A percentile compares a stretch with the other conserved stretches of the same genome.
Evolutionary conservation across 169 alveolate genomes (phyloP).

Genomic region (Eimeria maxima): DNA sequence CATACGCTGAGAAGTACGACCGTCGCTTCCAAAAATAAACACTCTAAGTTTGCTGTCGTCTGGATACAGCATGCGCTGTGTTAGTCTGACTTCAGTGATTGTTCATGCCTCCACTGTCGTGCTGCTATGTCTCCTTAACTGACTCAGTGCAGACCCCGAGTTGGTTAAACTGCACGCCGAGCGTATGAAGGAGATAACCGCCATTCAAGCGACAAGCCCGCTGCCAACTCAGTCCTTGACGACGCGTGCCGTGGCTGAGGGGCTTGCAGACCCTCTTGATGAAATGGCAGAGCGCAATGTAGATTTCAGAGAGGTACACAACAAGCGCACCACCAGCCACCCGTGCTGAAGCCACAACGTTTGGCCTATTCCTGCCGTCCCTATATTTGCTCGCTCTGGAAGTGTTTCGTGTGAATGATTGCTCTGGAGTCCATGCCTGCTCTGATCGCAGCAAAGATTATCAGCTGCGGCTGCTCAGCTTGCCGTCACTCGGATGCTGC

Average conservation of each 20-base stretch:
- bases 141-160: constrained; percentile 68
- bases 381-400: neutral
- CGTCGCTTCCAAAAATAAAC: neutral
- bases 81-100: neutral
- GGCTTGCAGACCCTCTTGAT: constrained; percentile 59
- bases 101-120: neutral
- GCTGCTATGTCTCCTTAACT: constrained; percentile 3
- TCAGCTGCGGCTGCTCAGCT: constrained; percentile 81
- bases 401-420: neutral
- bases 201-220: constrained; percentile 48
- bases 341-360: neutral
- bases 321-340: neutral
- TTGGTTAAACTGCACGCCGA: constrained; percentile 69
- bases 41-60: neutral
- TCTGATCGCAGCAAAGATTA: constrained; percentile 69
- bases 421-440: neutral
- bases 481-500: constrained; percentile 72
- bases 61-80: neutral
- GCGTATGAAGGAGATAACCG: constrained; percentile 63
- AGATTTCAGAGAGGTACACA: constrained; percentile 61
- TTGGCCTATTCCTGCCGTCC: neutral
- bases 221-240: constrained; percentile 35
- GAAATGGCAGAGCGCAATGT: constrained; percentile 74
- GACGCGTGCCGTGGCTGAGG: constrained; percentile 76
- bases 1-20: constrained; percentile 66